Evolutionary conservation across 2,329 filamentous ascomycete species (phyloP).

Genomic region (Monilinia laxa): DNA sequence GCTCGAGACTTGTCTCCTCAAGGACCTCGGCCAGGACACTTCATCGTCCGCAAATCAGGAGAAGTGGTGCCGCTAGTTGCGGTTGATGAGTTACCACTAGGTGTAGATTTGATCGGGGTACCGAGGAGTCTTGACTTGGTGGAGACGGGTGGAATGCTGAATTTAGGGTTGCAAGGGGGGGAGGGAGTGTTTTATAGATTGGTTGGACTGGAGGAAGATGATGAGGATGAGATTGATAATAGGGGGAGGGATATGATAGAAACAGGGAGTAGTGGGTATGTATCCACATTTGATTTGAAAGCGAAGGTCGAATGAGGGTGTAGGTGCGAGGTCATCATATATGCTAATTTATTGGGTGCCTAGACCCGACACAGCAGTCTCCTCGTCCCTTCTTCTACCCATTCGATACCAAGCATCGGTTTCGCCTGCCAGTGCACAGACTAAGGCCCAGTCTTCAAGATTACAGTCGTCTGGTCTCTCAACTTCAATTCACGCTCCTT

Average conservation of each 20-base stretch:
- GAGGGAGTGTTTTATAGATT: constrained; percentile 30
- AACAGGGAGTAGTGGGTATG: constrained; percentile 7
- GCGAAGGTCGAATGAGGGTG: background rate
- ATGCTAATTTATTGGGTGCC: background rate
- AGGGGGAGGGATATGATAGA: background rate
- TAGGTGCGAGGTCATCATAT: background rate
- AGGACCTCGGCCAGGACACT: constrained; percentile 42
- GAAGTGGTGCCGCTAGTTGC: constrained; percentile 56
- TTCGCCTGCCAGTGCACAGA: background rate
- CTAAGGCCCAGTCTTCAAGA: background rate
- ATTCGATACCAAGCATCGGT: background rate
- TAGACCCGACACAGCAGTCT: background rate
- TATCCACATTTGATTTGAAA: background rate
- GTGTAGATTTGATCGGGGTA: constrained; percentile 40
- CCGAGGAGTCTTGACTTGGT: constrained; percentile 41
- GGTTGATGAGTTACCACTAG: constrained; percentile 51
- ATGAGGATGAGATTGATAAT: background rate
- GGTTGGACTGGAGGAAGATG: constrained; percentile 4
- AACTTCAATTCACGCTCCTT: background rate
- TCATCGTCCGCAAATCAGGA: constrained; percentile 46
- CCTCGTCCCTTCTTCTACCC: background rate
- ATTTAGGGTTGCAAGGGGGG: constrained; percentile 32
- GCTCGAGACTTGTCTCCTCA: background rate
- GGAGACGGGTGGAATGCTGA: constrained; percentile 37
- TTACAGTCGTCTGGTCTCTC: background rate